phyloP scores from a whole-genome alignment of 371 early-diverging fungal species.

The Rhizopus sp. region DNA sequence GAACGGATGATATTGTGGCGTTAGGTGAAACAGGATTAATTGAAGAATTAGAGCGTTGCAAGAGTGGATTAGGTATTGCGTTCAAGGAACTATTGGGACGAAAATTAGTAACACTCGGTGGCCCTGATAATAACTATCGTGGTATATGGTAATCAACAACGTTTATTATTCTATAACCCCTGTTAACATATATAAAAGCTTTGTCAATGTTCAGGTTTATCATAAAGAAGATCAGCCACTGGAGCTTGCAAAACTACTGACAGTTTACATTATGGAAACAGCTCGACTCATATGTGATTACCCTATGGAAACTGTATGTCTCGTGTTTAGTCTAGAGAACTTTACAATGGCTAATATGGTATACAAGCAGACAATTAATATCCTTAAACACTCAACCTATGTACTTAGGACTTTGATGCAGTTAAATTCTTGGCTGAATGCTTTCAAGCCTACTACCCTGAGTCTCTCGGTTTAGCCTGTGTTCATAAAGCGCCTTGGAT shows the following conservation, averaged over 20 bases:
- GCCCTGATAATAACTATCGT: constrained; percentile 56
- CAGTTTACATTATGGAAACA: constrained; percentile 81
- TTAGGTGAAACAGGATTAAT: constrained; percentile 56
- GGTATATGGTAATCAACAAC: constrained; percentile 60
- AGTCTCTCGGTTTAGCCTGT: constrained; percentile 76
- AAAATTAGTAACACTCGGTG: constrained; percentile 44
- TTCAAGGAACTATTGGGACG: constrained; percentile 17
- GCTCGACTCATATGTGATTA: constrained; percentile 72
- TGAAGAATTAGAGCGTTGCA: constrained; percentile 40
- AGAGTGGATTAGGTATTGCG: constrained; percentile 13
- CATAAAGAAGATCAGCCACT: constrained; percentile 55
- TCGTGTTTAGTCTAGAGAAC: constrained; percentile 83
- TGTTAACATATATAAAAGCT: constrained; percentile 33
- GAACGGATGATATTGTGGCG: constrained; percentile 56
- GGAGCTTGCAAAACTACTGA: constrained; percentile 60
- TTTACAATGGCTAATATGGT: constrained; percentile 83
- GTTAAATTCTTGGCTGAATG: constrained; percentile 80
- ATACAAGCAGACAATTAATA: neutral
- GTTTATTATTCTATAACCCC: constrained; percentile 1
- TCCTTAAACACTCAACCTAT: neutral
- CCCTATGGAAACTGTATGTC: constrained; percentile 35
- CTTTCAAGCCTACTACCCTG: constrained; percentile 90
- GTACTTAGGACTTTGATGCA: constrained; percentile 66
- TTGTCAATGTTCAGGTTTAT: constrained; percentile 63
- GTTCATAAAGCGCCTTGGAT: constrained; percentile 89